A percentile compares a stretch with the other conserved stretches of the same genome.
Evolutionary conservation across 2,329 filamentous ascomycete species (phyloP).

Genomic region (Aspergillus oerlinghausenensis): DNA sequence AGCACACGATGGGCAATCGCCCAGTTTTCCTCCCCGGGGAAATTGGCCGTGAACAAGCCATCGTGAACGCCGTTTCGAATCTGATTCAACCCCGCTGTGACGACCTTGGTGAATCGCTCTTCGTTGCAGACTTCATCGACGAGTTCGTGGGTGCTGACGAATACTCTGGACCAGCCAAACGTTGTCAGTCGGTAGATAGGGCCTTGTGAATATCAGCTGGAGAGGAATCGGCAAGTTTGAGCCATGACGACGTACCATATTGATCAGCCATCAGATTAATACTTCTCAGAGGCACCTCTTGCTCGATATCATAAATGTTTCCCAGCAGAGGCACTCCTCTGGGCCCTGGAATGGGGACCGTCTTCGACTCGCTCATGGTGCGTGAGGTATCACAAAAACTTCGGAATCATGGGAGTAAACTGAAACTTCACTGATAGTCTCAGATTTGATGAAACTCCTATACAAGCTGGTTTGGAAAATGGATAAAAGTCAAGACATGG

Average conservation of each 20-base stretch:
- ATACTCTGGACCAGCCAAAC: slow-evolving; percentile 42
- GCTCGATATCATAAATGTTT: slow-evolving; percentile 60
- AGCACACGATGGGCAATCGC: slow-evolving; percentile 54
- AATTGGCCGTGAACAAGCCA: slow-evolving; percentile 60
- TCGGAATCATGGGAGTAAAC: not conserved
- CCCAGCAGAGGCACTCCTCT: slow-evolving; percentile 61
- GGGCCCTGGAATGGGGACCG: slow-evolving; percentile 56
- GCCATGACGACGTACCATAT: slow-evolving; percentile 51
- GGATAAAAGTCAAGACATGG: not conserved
- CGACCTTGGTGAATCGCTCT: slow-evolving; percentile 58
- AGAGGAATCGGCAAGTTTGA: not conserved
- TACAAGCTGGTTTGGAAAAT: too few relatives aligned
- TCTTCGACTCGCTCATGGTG: slow-evolving; percentile 15
- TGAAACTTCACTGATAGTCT: not conserved
- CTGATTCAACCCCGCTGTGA: slow-evolving; percentile 49
- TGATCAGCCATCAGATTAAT: slow-evolving; percentile 56
- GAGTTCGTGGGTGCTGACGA: slow-evolving; percentile 51
- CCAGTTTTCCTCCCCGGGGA: slow-evolving; percentile 53
- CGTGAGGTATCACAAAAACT: not conserved
- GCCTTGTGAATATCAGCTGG: slow-evolving; percentile 33
- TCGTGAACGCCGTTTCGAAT: slow-evolving; percentile 59
- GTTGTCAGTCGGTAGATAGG: slow-evolving; percentile 56
- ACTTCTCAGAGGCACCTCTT: slow-evolving; percentile 53
- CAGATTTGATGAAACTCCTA: too few relatives aligned
- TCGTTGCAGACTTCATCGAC: slow-evolving; percentile 63